phyloP scores from a whole-genome alignment of 176 grass and related monocot genomes.

The Rhynchospora breviuscula region DNA sequence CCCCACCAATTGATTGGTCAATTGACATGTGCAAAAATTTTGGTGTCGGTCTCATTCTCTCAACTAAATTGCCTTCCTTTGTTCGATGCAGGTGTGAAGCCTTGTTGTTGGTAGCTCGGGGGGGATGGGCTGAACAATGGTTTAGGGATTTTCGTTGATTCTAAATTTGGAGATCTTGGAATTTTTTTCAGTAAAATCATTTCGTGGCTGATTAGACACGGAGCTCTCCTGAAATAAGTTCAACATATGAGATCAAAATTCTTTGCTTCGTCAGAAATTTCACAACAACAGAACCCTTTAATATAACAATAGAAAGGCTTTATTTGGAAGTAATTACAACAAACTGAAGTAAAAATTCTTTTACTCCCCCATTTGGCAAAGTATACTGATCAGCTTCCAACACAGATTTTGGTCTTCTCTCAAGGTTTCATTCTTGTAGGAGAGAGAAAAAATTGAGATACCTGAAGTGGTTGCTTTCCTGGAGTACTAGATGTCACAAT shows the following conservation, averaged over 20 bases:
- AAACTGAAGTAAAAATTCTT: no score
- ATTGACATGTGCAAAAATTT: conserved; percentile 29
- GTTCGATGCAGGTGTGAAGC: conserved; percentile 3
- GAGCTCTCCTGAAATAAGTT: conserved; percentile 48
- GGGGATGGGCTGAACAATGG: conserved; percentile 22
- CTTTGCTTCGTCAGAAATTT: background rate
- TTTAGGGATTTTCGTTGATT: conserved; percentile 36
- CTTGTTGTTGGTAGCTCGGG: conserved; percentile 12
- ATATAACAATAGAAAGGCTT: background rate
- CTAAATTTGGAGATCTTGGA: no score
- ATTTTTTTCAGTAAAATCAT: conserved; percentile 27
- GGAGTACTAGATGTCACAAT: background rate
- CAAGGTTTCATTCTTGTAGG: background rate
- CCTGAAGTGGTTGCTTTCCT: conserved; percentile 30
- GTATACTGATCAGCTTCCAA: no score
- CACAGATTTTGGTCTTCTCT: background rate
- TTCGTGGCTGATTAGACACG: conserved; percentile 36
- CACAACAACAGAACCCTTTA: background rate
- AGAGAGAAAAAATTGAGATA: background rate
- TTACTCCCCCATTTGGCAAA: background rate
- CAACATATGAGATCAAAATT: background rate
- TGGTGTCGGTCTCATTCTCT: conserved; percentile 24
- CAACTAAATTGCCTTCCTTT: conserved; percentile 30
- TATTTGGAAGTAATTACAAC: background rate
- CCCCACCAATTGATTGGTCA: conserved; percentile 18